phyloP scores from a whole-genome alignment of 192 early-diverging fungal genomes.

The Spizellomyces punctatus region DNA sequence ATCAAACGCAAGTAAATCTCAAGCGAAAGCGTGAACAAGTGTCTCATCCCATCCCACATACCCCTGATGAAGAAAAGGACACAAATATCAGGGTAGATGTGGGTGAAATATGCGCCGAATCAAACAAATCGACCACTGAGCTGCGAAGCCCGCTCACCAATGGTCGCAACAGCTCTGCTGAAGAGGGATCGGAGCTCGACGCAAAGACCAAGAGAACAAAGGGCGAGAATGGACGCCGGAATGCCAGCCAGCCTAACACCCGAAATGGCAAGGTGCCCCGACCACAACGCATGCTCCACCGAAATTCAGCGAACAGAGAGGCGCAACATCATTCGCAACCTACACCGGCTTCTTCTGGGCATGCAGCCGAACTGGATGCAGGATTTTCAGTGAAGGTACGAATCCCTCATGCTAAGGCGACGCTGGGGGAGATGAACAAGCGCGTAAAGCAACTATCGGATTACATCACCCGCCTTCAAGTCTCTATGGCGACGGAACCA shows the following conservation, averaged over 20 bases:
- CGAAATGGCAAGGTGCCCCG: background rate
- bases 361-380: background rate
- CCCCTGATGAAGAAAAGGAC: background rate
- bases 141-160: background rate
- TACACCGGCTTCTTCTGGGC: background rate
- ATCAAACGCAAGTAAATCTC: too few species aligned
- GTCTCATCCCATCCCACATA: background rate
- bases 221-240: background rate
- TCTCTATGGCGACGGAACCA: conserved; percentile 38
- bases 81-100: background rate
- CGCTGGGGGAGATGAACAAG: conserved; percentile 65
- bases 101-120: background rate
- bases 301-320: background rate
- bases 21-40: conserved; percentile 4
- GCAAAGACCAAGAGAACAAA: background rate
- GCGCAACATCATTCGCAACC: background rate
- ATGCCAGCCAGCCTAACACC: background rate
- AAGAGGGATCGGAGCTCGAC: background rate
- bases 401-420: conserved; percentile 54
- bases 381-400: conserved; percentile 50
- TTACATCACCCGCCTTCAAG: conserved; percentile 53
- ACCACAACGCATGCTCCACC: conserved; percentile 1
- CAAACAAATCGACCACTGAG: background rate
- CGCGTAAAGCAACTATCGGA: conserved; percentile 67
- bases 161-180: background rate